Percentiles rank a stretch among this genome's conserved stretches.
These are phyloP conservation scores for Boletus coccyginus DNA, from an alignment of 768 basidiomycete species.

Conservation along the genomic window DNA sequence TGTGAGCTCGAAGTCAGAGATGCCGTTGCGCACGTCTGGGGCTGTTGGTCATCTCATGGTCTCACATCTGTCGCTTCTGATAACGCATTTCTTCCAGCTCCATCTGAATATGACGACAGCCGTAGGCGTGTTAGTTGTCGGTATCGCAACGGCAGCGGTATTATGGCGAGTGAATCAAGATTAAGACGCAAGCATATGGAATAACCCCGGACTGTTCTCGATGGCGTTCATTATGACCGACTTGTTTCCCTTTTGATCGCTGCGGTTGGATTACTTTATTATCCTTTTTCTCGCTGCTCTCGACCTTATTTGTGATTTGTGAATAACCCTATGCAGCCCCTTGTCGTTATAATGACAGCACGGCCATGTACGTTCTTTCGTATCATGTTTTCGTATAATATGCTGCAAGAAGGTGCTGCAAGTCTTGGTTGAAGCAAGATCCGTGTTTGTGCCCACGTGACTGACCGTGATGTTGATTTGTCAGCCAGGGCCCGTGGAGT, in stretches of 20 bases:
- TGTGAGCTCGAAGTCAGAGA: constrained; percentile 16
- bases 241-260: constrained; percentile 2
- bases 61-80: constrained; percentile 12
- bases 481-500: constrained; percentile 1
- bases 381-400: not conserved
- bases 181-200: constrained; percentile 16
- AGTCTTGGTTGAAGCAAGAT: not conserved
- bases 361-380: not conserved
- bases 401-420: no score
- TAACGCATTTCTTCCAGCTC: constrained; percentile 26
- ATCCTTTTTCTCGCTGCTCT: constrained; percentile 16
- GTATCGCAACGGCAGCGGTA: constrained; percentile 69
- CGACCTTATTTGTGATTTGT: constrained; percentile 21
- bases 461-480: constrained; percentile 5
- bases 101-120: constrained; percentile 44
- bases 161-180: constrained; percentile 65
- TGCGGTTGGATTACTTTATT: constrained; percentile 31
- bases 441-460: no score
- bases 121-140: constrained; percentile 61
- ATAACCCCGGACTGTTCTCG: constrained; percentile 15
- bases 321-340: constrained; percentile 25
- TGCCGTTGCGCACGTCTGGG: constrained; percentile 21
- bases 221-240: constrained; percentile 16
- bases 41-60: constrained; percentile 29
- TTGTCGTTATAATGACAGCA: constrained; percentile 17